A percentile compares a stretch with the other conserved stretches of the same genome.
Evolutionary conservation across 176 grass and related monocot genomes (phyloP).

Genomic region (Dactylis glomerata): DNA sequence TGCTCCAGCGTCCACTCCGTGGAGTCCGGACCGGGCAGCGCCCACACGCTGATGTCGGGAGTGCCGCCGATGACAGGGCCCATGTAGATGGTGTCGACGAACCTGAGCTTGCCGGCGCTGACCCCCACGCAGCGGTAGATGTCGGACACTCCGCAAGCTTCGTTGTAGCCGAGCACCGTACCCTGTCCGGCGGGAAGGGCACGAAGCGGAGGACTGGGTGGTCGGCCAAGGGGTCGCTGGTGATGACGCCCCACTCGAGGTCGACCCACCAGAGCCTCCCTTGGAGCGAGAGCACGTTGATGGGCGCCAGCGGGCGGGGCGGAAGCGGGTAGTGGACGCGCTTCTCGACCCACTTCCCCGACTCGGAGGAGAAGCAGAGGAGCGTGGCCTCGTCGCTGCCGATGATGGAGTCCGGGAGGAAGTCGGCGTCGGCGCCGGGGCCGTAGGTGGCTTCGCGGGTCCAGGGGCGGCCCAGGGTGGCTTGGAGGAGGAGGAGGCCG

Average conservation of each 20-base stretch:
- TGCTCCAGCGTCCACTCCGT: too few relatives aligned
- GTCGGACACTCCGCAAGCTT: neutral
- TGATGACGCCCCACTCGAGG: neutral
- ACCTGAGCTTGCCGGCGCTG: neutral
- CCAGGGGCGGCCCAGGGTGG: slow-evolving; percentile 8
- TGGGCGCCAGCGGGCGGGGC: neutral
- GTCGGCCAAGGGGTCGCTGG: neutral
- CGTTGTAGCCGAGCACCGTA: neutral
- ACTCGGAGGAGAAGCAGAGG: neutral
- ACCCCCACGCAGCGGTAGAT: neutral
- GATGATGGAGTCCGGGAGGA: too few relatives aligned
- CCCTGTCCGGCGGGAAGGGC: neutral
- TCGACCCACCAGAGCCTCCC: neutral
- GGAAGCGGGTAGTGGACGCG: neutral
- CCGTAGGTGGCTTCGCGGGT: neutral
- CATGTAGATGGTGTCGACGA: neutral
- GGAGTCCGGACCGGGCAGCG: neutral
- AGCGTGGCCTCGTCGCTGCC: neutral
- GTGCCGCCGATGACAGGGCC: neutral
- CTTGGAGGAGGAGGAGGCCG: slow-evolving; percentile 35
- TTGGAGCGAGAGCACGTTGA: neutral
- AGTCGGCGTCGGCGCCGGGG: neutral
- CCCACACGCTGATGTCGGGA: neutral
- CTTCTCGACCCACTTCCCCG: neutral
- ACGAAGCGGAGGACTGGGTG: neutral